Percentiles rank a stretch among this genome's conserved stretches.
These are phyloP conservation scores for Olyra latifolia DNA, from an alignment of 176 grass and related monocot genomes.

Conservation along the genomic window DNA sequence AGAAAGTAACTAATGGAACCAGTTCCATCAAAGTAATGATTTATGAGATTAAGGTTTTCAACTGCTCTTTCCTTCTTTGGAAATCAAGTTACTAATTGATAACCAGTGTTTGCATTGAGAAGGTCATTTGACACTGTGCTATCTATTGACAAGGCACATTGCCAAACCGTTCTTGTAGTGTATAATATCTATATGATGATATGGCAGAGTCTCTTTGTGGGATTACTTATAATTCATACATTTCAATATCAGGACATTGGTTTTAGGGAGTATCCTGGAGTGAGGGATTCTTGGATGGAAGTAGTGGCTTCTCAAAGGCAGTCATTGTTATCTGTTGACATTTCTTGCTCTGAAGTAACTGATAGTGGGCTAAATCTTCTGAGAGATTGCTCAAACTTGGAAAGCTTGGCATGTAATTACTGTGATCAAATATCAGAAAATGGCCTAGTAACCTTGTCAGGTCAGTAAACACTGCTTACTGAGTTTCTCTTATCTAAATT, in stretches of 20 bases:
- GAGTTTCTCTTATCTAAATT: constrained; percentile 2
- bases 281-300: constrained; percentile 90
- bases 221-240: constrained; percentile 1
- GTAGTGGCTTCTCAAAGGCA: constrained; percentile 79
- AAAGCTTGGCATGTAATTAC: constrained; percentile 80
- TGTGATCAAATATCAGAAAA: constrained; percentile 77
- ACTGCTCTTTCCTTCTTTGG: neutral
- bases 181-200: neutral
- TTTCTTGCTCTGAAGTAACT: constrained; percentile 91
- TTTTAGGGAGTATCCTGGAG: constrained; percentile 86
- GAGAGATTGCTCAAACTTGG: constrained; percentile 66
- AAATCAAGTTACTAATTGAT: neutral
- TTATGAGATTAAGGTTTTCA: neutral
- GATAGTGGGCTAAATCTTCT: constrained; percentile 67
- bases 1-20: neutral
- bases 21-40: constrained; percentile 8
- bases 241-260: constrained; percentile 57
- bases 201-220: neutral
- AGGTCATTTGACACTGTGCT: neutral
- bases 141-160: constrained; percentile 13
- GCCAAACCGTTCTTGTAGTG: neutral
- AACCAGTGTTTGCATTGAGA: neutral
- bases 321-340: constrained; percentile 82
- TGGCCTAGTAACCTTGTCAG: constrained; percentile 63
- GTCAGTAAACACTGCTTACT: constrained; percentile 40